A percentile compares a stretch with the other conserved stretches of the same genome.
Conservation (phyloP, 768 basidiomycete genomes). For the Rhizopogon salebrosus region DNA sequence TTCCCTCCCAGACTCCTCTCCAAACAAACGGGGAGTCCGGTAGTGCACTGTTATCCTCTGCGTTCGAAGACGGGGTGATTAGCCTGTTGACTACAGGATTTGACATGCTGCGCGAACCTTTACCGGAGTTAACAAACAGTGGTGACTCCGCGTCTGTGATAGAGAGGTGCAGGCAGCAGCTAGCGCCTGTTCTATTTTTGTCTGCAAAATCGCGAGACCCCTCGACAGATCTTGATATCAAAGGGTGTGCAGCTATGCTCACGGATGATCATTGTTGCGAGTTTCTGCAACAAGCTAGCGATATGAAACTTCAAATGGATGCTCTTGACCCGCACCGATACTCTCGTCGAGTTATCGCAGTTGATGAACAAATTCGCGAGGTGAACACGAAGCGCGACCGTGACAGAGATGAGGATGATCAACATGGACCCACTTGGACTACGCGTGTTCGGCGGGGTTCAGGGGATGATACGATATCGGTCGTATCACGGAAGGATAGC, state of each 20-base stretch:
- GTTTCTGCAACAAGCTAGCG: slow-evolving; percentile 17
- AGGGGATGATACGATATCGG: slow-evolving; percentile 8
- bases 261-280: slow-evolving; percentile 21
- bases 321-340: slow-evolving; percentile 5
- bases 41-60: slow-evolving; percentile 6
- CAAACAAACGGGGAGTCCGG: slow-evolving; percentile 3
- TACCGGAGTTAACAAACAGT: slow-evolving; percentile 5
- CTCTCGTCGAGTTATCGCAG: background rate
- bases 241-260: slow-evolving; percentile 19
- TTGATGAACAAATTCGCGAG: background rate
- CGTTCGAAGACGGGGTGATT: slow-evolving; percentile 9
- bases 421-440: slow-evolving; percentile 9
- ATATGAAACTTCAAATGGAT: slow-evolving; percentile 20
- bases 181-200: slow-evolving; percentile 20
- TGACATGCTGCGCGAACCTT: slow-evolving; percentile 1
- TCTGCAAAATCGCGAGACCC: slow-evolving; percentile 12
- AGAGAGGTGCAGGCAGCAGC: slow-evolving; percentile 21
- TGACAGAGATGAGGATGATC: slow-evolving; percentile 8
- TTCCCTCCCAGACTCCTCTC: slow-evolving; percentile 3
- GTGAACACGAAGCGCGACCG: slow-evolving; percentile 8
- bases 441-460: slow-evolving; percentile 14
- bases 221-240: slow-evolving; percentile 7
- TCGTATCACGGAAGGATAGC: slow-evolving; percentile 17
- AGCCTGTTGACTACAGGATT: background rate
- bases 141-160: slow-evolving; percentile 10